These are phyloP conservation scores for Suillus sp. DNA, from an alignment of 768 basidiomycete species.

Conservation along the genomic window DNA sequence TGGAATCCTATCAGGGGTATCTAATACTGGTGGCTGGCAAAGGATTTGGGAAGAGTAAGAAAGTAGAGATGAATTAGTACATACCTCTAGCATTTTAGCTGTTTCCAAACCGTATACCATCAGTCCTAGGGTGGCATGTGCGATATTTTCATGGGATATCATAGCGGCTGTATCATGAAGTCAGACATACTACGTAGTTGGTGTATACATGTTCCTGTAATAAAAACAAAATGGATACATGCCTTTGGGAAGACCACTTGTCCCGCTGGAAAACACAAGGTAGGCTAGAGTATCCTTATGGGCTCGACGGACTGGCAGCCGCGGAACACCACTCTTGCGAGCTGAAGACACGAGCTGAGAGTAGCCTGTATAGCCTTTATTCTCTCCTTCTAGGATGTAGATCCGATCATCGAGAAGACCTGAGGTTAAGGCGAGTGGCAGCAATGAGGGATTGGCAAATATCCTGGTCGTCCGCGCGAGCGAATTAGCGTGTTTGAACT, in stretches of 20 bases:
- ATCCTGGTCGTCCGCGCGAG: slow-evolving; percentile 47
- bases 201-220: not conserved
- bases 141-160: slow-evolving; percentile 61
- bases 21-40: slow-evolving; percentile 36
- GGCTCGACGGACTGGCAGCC: slow-evolving; percentile 43
- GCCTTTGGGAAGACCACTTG: slow-evolving; percentile 71
- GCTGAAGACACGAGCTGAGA: slow-evolving; percentile 42
- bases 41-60: slow-evolving; percentile 46
- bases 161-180: slow-evolving; percentile 48
- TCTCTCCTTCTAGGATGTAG: slow-evolving; percentile 44
- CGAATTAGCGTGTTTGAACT: slow-evolving; percentile 49
- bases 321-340: slow-evolving; percentile 37
- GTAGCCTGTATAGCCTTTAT: slow-evolving; percentile 41
- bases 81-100: slow-evolving; percentile 39
- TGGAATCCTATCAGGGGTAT: slow-evolving; percentile 43
- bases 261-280: slow-evolving; percentile 70
- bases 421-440: slow-evolving; percentile 38
- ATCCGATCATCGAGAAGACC: slow-evolving; percentile 40
- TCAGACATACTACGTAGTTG: not conserved
- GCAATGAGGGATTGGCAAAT: slow-evolving; percentile 46
- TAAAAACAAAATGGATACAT: slow-evolving; percentile 1
- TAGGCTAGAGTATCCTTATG: slow-evolving; percentile 57
- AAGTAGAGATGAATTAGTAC: slow-evolving; percentile 22
- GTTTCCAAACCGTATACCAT: slow-evolving; percentile 30
- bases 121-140: slow-evolving; percentile 40